phyloP scores from a whole-genome alignment of 805 yeast genomes.

The Candida boidinii region DNA sequence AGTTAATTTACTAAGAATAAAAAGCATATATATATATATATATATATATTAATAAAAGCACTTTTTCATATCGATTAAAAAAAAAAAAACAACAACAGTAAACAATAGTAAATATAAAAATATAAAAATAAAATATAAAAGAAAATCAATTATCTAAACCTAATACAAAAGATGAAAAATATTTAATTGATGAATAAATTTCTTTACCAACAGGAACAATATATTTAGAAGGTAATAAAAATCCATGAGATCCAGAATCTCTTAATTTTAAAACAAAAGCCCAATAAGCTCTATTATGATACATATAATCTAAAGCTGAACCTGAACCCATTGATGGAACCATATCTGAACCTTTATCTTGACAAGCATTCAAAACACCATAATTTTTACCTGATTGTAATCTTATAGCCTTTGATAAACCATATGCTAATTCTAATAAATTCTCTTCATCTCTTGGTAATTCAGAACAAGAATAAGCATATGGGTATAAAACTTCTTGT shows the following conservation, averaged over 20 bases:
- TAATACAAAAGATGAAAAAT: slow-evolving; percentile 50
- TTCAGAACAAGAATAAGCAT: slow-evolving; percentile 68
- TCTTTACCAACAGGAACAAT: slow-evolving; percentile 76
- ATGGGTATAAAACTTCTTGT: slow-evolving; percentile 76
- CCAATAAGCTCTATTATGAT: slow-evolving; percentile 73
- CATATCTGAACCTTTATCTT: slow-evolving; percentile 68
- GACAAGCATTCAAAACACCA: slow-evolving; percentile 68
- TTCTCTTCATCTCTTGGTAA: slow-evolving; percentile 77
- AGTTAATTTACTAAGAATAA: neutral
- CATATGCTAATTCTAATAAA: slow-evolving; percentile 72
- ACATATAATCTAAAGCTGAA: slow-evolving; percentile 75
- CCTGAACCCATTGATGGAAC: slow-evolving; percentile 74
- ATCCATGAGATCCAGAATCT: slow-evolving; percentile 79
- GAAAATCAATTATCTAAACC: slow-evolving; percentile 9
- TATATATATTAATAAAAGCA: neutral
- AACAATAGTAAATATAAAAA: neutral
- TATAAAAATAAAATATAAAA: neutral
- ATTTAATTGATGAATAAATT: slow-evolving; percentile 56
- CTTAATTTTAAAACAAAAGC: slow-evolving; percentile 77
- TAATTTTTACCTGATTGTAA: slow-evolving; percentile 54
- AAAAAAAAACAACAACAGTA: neutral
- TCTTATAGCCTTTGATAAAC: slow-evolving; percentile 67
- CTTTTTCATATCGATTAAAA: no score
- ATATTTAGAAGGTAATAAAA: slow-evolving; percentile 60
- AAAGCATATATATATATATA: neutral